phyloP scores from a whole-genome alignment of 306 rosid species.

The Biancaea sappan region DNA sequence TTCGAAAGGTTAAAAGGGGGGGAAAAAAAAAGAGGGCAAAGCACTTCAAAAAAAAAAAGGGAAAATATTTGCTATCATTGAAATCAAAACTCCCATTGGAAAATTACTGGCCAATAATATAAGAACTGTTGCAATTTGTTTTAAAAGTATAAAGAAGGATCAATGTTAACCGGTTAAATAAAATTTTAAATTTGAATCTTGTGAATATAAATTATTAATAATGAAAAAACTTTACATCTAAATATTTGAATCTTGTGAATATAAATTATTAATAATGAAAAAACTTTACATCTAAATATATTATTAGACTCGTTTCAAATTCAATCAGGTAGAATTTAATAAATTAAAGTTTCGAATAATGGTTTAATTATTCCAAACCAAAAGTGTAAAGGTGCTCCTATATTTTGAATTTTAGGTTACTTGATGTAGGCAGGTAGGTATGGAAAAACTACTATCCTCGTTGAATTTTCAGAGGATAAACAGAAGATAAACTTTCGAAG shows the following conservation, averaged over 20 bases:
- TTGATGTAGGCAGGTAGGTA: slow-evolving; percentile 1
- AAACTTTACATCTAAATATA: too few species aligned
- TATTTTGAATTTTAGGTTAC: slow-evolving; percentile 11
- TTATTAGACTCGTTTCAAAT: too few species aligned
- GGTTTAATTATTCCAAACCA: too few species aligned
- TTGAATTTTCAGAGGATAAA: slow-evolving; percentile 7
- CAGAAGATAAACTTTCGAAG: not conserved
- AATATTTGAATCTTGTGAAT: too few species aligned
- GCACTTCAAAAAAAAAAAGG: not conserved
- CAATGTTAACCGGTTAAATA: too few species aligned
- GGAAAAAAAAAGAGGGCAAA: not conserved
- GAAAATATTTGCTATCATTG: not conserved
- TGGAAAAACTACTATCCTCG: slow-evolving; percentile 23
- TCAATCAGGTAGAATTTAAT: too few species aligned
- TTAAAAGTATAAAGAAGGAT: too few species aligned
- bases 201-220: too few species aligned
- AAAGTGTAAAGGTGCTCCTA: not conserved
- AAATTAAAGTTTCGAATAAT: too few species aligned
- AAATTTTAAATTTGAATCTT: too few species aligned
- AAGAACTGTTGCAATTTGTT: not conserved
- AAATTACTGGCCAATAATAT: slow-evolving; percentile 3
- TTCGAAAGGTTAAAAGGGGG: not conserved
- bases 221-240: too few species aligned
- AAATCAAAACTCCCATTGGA: not conserved
- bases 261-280: too few species aligned